Evolutionary conservation across 2,329 filamentous ascomycete genomes (phyloP), one percentile per base, ranked within the genome.

Genomic region (Fusarium concolor): DNA sequence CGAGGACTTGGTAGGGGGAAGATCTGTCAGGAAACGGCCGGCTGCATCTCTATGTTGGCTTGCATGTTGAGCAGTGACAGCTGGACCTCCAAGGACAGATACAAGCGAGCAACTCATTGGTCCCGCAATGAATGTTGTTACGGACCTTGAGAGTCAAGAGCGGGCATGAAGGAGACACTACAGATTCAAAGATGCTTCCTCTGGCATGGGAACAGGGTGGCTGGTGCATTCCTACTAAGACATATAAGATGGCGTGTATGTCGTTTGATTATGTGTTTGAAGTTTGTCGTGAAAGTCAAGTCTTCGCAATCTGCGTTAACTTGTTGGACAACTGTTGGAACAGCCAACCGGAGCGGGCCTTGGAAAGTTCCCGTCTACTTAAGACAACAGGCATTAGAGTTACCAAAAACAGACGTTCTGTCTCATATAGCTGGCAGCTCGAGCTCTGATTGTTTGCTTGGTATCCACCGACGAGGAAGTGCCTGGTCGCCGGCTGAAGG

Each of bases 261-360:
- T 41, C 28, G 24, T 43, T 62, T 49, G 35, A n/a, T 17, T 22
- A 28, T 39, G 35, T 38, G 22, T 15, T 39, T 20, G 28, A 41
- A 46, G 45, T 42, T 62, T 33, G 24, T 24, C 50, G 35, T 45
- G 14, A 29, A 38, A 41, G 31, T 39, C 29, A 46, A 35, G 41
- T 20, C 29, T 41, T 20, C 60, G 41, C 45, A 70, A 38, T 28
- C 31, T 28, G 24, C 33, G 28, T 18, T 14, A 53, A 45, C 26
- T 18, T 47, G 44, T 53, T 55, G 38, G 51, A 41, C 46, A 56
- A 29, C 37, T 33, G 29, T 42, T 17, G 35, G 38, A 45, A 31
- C 53, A 56, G 37, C 53, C 46, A 50, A 46, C 59, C 56, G 67
- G 67, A 26, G 64, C 53, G 67, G 67, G 41, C 67, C 64, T 70